Evolutionary conservation across 2,329 filamentous ascomycete species (phyloP), one percentile per base, ranked within the genome.

Genomic region (Epichloe scottii): DNA sequence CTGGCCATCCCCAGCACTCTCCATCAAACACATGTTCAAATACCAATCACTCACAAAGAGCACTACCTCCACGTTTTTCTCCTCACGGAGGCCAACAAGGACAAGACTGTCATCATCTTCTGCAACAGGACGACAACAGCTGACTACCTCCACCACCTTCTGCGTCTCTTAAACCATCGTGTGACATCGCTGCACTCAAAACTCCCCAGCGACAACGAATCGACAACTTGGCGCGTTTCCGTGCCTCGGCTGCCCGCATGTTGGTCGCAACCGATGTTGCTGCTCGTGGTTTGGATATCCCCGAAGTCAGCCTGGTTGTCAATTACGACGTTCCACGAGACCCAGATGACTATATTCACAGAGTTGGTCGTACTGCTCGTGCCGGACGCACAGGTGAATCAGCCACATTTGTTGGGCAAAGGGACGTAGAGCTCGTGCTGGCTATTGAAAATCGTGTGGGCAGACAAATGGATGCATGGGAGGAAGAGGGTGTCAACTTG

Each of bases 321-420:
- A 97, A 98, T 69, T 98, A 90, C 68, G 93, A 98, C 64, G 81
- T 98, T 1, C 93, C 93, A 0, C 82, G 91, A n/a, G 89, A 96
- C 63, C 89, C 91, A 3, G 90, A 96, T 65, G 91, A 96, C 68
- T 98, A 98, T 66, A 93, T 98, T 57, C 93, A 98, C 71, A 82
- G 93, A 12, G 91, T 96, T 48, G 93, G 93, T 66, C 85, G 93
- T 69, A 98, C 93, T 12, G 93, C 93, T 3, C 84, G 93, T 78
- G 93, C 93, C 0, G 93, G 93, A 0, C 79, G 89, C 43, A 76
- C 75, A 49, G 93, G 93, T 60, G 84, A 89, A 57, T 82, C 86
- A 5, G 81, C 96, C 15, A 95, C 88, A 2, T 80, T 98, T 59
- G 85, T 98, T 2, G 91, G 93, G 2, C 91, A 97, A 74, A 77